Base-by-base conservation (phyloP, 768 basidiomycete species). In the Coprinopsis cinerea region DNA sequence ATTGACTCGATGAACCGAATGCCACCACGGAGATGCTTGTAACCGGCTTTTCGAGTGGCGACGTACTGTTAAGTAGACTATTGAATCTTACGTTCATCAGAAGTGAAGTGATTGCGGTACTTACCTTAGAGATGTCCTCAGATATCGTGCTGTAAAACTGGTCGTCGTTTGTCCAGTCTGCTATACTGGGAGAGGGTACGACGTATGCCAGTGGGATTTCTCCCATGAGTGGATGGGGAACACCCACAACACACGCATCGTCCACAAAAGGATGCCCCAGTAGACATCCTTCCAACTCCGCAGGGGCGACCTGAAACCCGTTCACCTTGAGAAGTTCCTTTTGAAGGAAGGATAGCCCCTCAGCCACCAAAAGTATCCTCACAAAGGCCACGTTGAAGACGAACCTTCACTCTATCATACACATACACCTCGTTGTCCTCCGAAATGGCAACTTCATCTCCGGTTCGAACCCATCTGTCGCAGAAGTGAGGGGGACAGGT, bases 311-410 rank as follows among this genome's bases (percentile, higher is more conserved):
- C 51, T 85, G 85, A 53, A 79, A 78, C 3, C 83, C 85, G 50
- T 65, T 73, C 27, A 82, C 80, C 62, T 87, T 86, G 59, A 86
- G 66, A 24, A 85, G 72, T 64, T 85, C 83, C 80, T 82, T n/a
- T n/a, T n/a, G n/a, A n/a, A n/a, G n/a, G 45, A 25, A 18, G 27
- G 14, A 37, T 35, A 27, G 34, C 17, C 23, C 4, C 4, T 37
- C 13, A 22, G 35, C n/a, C 15, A 18, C 18, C 1, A 28, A 5
- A n/a, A 15, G 15, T 32, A 9, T 35, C 11, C 17, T 17, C 24
- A 11, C 20, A 22, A 10, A 17, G 20, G 23, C 20, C 41, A 27
- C 27, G 24, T 35, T n/a, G 3, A n/a, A 22, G 34, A 30, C 57
- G n/a, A 48, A 76, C 80, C 69, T 85, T 84, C 47, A 83, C 64